Conservation (phyloP, 176 grass and related monocot species). For the Dactylis glomerata region DNA sequence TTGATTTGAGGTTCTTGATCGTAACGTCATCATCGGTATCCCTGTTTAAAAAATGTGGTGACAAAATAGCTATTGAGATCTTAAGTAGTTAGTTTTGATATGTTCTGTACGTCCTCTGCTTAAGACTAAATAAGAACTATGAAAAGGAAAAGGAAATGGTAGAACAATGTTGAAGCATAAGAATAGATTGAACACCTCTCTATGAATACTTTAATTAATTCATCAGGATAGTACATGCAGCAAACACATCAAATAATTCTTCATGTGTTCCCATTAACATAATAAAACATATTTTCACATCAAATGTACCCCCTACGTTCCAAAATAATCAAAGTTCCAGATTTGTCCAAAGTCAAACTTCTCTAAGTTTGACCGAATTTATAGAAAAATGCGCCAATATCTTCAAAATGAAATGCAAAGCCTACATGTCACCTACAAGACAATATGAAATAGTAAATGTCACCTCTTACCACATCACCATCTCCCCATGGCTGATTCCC, state of each 20-base stretch:
- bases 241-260: not conserved
- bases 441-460: not conserved
- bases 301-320: too few relatives aligned
- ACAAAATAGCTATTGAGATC: not conserved
- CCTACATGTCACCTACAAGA: not conserved
- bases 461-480: slow-evolving; percentile 43
- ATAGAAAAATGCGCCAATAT: too few relatives aligned
- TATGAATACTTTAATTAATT: not conserved
- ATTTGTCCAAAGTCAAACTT: too few relatives aligned
- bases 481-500: slow-evolving; percentile 60
- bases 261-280: not conserved
- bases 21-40: slow-evolving; percentile 33
- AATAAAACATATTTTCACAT: not conserved
- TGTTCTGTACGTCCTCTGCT: not conserved
- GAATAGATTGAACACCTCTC: not conserved
- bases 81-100: not conserved
- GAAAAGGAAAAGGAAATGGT: not conserved
- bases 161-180: not conserved
- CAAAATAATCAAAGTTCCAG: too few relatives aligned
- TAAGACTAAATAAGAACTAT: slow-evolving; percentile 21
- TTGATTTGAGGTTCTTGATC: slow-evolving; percentile 39
- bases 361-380: too few relatives aligned
- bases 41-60: slow-evolving; percentile 37
- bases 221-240: not conserved
- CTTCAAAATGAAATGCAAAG: too few relatives aligned